Percentiles rank a stretch among this genome's conserved stretches.
Conservation (phyloP, 805 yeast genomes). For the Saturnispora silvae region DNA sequence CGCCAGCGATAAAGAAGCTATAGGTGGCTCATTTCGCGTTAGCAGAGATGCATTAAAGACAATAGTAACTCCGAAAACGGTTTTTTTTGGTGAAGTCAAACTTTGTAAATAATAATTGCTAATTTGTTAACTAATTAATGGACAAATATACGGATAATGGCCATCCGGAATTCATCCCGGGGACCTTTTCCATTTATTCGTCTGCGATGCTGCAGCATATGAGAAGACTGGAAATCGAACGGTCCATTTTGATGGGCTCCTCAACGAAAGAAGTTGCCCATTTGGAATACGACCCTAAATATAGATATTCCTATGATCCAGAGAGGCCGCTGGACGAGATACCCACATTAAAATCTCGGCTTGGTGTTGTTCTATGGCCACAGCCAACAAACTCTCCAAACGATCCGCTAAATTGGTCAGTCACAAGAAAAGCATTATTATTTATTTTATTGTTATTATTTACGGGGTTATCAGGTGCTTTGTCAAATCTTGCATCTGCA, state of each 20-base stretch:
- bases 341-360: constrained; percentile 22
- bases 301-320: constrained; percentile 14
- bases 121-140: constrained; percentile 14
- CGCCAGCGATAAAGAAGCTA: not conserved
- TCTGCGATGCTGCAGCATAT: constrained; percentile 23
- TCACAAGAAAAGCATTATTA: constrained; percentile 28
- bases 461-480: constrained; percentile 39
- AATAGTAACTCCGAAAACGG: too few species aligned
- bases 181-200: constrained; percentile 44
- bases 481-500: constrained; percentile 40
- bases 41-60: too few species aligned
- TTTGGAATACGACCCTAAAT: constrained; percentile 1
- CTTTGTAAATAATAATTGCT: not conserved
- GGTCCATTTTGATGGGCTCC: constrained; percentile 5
- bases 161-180: constrained; percentile 39
- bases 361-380: constrained; percentile 32
- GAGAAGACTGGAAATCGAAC: constrained; percentile 7
- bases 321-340: constrained; percentile 14
- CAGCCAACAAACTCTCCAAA: constrained; percentile 41
- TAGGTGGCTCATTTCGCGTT: too few species aligned
- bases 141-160: constrained; percentile 27
- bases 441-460: constrained; percentile 30
- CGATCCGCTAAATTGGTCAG: constrained; percentile 43
- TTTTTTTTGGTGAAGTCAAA: not conserved
- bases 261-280: not conserved